These are phyloP conservation scores for Camillea tinctor DNA, from an alignment of 2,329 filamentous ascomycete species.

Conservation along the genomic window DNA sequence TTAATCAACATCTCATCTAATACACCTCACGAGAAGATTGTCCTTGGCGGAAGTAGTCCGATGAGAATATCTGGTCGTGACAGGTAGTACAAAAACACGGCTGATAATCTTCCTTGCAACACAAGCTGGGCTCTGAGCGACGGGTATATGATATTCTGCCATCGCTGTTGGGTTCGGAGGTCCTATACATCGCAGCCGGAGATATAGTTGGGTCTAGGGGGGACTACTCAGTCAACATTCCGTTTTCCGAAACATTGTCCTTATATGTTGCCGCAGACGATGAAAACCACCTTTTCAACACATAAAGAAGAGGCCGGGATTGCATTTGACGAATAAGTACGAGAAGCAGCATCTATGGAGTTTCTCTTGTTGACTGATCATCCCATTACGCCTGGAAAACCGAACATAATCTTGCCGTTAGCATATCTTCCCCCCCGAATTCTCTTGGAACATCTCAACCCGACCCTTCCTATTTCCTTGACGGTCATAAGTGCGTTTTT, in stretches of 20 bases:
- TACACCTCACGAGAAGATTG: constrained; percentile 36
- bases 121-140: constrained; percentile 17
- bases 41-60: constrained; percentile 21
- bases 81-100: constrained; percentile 14
- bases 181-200: constrained; percentile 21
- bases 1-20: constrained; percentile 47
- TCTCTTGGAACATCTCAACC: constrained; percentile 16
- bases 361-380: constrained; percentile 17
- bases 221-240: constrained; percentile 22
- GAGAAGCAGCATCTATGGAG: constrained; percentile 24
- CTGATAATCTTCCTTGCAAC: constrained; percentile 11
- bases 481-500: constrained; percentile 26
- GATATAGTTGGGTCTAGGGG: constrained; percentile 23
- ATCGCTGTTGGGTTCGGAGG: constrained; percentile 14
- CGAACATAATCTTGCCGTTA: constrained; percentile 13
- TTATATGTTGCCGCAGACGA: constrained; percentile 17
- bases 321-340: constrained; percentile 26
- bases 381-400: constrained; percentile 12
- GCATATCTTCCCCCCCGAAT: constrained; percentile 11
- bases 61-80: constrained; percentile 17
- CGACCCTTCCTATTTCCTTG: constrained; percentile 23
- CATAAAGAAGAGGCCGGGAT: constrained; percentile 19
- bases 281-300: constrained; percentile 10
- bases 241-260: constrained; percentile 20
- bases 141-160: constrained; percentile 13